Percentiles rank a stretch among this genome's conserved stretches.
phyloP scores from a whole-genome alignment of 352 stramenopile species.

The Phytopythium kandeliae region DNA sequence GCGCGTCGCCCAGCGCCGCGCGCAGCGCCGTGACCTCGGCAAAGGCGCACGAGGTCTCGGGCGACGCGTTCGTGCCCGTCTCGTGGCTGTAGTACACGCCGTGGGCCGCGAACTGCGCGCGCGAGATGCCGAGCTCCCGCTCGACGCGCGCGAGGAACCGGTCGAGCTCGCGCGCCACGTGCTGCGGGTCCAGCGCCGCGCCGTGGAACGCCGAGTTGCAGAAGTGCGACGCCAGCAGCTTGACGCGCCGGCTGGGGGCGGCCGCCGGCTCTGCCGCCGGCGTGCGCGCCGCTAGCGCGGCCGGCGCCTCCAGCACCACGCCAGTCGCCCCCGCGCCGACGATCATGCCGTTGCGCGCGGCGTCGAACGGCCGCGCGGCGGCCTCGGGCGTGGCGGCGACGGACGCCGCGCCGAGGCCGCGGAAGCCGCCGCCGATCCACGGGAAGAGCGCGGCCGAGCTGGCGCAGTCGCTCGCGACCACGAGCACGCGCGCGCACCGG shows the following conservation, averaged over 20 bases:
- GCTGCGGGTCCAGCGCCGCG: conserved; percentile 89
- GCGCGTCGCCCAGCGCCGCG: conserved; percentile 58
- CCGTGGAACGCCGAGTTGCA: conserved; percentile 96
- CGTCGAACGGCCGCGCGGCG: conserved; percentile 91
- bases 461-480: conserved; percentile 92
- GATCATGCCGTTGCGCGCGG: conserved; percentile 91
- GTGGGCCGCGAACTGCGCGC: conserved; percentile 85
- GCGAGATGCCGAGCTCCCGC: conserved; percentile 88
- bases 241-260: conserved; percentile 29
- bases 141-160: conserved; percentile 88
- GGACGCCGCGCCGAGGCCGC: conserved; percentile 90
- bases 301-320: conserved; percentile 64
- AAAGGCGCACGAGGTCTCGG: conserved; percentile 90
- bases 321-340: conserved; percentile 89
- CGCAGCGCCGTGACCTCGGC: conserved; percentile 85
- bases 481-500: conserved; percentile 91
- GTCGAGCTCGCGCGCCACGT: conserved; percentile 92
- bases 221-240: conserved; percentile 91
- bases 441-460: conserved; percentile 89
- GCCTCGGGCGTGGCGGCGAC: conserved; percentile 68
- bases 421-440: conserved; percentile 94
- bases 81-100: conserved; percentile 98
- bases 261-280: neutral
- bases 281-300: conserved; percentile 19
- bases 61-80: conserved; percentile 94